phyloP scores from a whole-genome alignment of 331 rosid genomes.

The Prunus yedoensis region DNA sequence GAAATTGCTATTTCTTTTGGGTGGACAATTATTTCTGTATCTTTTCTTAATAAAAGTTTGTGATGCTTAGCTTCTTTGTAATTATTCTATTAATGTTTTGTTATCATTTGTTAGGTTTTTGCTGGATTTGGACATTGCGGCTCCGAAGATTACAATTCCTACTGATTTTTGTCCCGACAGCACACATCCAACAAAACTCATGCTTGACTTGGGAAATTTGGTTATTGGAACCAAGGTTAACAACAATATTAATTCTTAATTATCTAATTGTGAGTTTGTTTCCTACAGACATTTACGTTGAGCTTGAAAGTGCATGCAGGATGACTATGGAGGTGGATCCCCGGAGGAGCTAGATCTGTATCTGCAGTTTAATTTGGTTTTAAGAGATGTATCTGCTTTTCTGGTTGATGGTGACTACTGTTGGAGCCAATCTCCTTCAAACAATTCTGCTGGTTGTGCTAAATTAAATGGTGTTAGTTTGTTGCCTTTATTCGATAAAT shows the following conservation, averaged over 20 bases:
- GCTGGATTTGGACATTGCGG: slow-evolving; percentile 94
- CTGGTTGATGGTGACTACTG: slow-evolving; percentile 87
- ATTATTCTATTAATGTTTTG: neutral
- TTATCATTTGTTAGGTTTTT: slow-evolving; percentile 68
- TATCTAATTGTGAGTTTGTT: slow-evolving; percentile 15
- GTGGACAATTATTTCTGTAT: neutral
- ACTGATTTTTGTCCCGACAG: slow-evolving; percentile 84
- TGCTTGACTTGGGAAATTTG: slow-evolving; percentile 93
- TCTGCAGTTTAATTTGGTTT: slow-evolving; percentile 78
- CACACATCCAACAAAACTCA: slow-evolving; percentile 70
- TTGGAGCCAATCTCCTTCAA: slow-evolving; percentile 61
- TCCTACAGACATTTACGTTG: slow-evolving; percentile 12
- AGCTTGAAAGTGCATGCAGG: slow-evolving; percentile 51
- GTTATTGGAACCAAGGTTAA: slow-evolving; percentile 73
- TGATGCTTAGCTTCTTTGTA: neutral
- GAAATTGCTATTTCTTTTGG: neutral
- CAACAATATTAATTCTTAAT: slow-evolving; percentile 1
- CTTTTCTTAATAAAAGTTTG: neutral
- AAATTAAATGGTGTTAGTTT: slow-evolving; percentile 31
- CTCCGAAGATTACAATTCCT: slow-evolving; percentile 96
- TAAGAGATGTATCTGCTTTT: slow-evolving; percentile 95
- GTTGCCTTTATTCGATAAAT: slow-evolving; percentile 82
- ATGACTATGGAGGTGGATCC: slow-evolving; percentile 50
- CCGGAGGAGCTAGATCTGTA: slow-evolving; percentile 65
- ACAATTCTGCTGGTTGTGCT: slow-evolving; percentile 38